Base-by-base conservation (phyloP, 306 rosid genomes). In the Quercus ilex region DNA sequence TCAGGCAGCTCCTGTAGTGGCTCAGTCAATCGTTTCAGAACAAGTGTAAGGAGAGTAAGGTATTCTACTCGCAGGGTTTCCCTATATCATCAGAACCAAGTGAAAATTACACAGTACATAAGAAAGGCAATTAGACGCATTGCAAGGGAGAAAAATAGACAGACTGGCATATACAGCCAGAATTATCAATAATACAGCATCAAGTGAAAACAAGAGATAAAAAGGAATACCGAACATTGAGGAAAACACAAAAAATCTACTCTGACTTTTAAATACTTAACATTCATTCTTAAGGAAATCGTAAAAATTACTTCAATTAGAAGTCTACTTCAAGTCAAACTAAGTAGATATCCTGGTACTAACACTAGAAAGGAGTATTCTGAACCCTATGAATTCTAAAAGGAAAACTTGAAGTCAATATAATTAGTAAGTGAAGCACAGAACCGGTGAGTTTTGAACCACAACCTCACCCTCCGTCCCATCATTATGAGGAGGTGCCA, bases 51-150 rank as follows among this genome's bases (percentile, higher is more conserved):
- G 69, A 89, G 88, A 26, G 90, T 76, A 83, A 91, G 89, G 88
- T 90, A 89, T 81, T 95, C 99, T 83, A 89, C 58, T 62, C 94
- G 96, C 57, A 95, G 85, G 51, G 89, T 88, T 80, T 75, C 87
- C 90, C 99, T 95, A 6, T 33, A 76, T 76, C 80, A 49, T 86
- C 21, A 82, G 68, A 78, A 77, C 52, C 71, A 26, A 83, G 80
- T 41, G 65, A 25, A 74, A 51, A 78, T 41, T 64, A 46, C 28
- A 74, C 49, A 35, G 20, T 23, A 71, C 64, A 49, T 25, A 69
- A 17, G 72, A 28, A 5, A 78, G 9, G 67, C 6, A 35, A 77
- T 46, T 72, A 72, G 38, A 59, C 18, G 65, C 74, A 55, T 41
- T 26, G 62, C 41, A 74, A 70, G 69, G 83, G 35, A 73, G 35